Evolutionary conservation across 2,329 filamentous ascomycete species (phyloP).

Genomic region (Camillea tinctor): DNA sequence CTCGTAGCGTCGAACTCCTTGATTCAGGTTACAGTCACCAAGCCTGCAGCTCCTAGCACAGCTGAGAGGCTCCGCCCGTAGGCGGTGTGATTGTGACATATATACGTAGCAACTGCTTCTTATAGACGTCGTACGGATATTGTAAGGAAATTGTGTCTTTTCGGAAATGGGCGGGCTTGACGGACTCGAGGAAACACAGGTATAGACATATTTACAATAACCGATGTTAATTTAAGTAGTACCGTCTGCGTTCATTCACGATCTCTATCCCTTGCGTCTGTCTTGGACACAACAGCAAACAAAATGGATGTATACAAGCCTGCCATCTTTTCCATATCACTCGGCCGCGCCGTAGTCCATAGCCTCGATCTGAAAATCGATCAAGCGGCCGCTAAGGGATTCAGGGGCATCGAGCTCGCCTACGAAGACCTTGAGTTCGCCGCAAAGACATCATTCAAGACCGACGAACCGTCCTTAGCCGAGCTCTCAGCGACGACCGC

Average conservation of each 20-base stretch:
- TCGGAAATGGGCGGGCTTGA: no score
- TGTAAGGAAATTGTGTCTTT: no score
- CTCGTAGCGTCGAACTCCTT: no score
- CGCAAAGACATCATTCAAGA: constrained; percentile 42
- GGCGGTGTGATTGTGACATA: no score
- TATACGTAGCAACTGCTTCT: no score
- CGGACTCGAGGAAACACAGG: no score
- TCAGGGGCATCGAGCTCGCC: constrained; percentile 72
- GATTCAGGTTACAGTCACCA: no score
- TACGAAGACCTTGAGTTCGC: constrained; percentile 70
- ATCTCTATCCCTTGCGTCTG: background rate
- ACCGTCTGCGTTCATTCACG: background rate
- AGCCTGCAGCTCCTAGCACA: no score
- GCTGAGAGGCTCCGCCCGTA: no score
- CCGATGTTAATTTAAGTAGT: background rate
- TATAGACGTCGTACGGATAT: no score
- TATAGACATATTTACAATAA: no score
- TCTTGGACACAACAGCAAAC: background rate
- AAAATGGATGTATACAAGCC: background rate
- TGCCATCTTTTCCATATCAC: constrained; percentile 72
- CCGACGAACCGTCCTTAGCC: constrained; percentile 39
- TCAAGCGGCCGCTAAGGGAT: constrained; percentile 61
- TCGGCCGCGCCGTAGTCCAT: constrained; percentile 68
- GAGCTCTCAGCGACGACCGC: constrained; percentile 45
- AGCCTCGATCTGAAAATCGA: constrained; percentile 63